A percentile compares a stretch with the other conserved stretches of the same genome.
Evolutionary conservation across 176 grass and related monocot genomes (phyloP).

Genomic region (Eremochloa ophiuroides): DNA sequence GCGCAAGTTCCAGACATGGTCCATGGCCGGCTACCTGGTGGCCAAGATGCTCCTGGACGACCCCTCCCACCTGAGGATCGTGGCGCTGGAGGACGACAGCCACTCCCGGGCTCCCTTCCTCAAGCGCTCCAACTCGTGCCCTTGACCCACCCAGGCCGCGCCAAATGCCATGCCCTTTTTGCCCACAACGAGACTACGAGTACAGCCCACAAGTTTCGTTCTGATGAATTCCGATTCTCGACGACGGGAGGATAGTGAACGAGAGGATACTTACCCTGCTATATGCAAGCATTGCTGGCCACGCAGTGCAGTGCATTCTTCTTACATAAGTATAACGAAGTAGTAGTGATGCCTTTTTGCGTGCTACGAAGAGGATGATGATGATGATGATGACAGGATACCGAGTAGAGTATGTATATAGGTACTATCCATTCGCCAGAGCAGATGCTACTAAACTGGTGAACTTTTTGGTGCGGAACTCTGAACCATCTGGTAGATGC

Average conservation of each 20-base stretch:
- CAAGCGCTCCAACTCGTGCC: conserved; percentile 45
- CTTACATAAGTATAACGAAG: background rate
- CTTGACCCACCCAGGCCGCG: background rate
- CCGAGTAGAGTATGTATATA: background rate
- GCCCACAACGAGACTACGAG: background rate
- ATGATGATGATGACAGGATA: background rate
- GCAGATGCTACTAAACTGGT: background rate
- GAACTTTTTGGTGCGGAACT: background rate
- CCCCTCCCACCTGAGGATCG: conserved; percentile 33
- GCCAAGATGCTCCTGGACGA: conserved; percentile 49
- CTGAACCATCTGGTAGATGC: too few species aligned
- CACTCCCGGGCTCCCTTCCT: conserved; percentile 34
- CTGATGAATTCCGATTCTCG: background rate
- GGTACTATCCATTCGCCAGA: background rate
- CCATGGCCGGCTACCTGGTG: conserved; percentile 49
- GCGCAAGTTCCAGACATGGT: conserved; percentile 60
- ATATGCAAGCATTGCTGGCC: background rate
- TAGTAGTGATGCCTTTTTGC: background rate
- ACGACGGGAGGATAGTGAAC: background rate
- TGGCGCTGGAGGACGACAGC: conserved; percentile 34
- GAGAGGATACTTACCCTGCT: background rate
- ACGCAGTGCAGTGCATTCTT: background rate
- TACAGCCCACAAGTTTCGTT: background rate
- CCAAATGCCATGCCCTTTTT: background rate
- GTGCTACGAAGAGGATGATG: background rate